phyloP scores from a whole-genome alignment of 306 rosid genomes.

The Cicer cuneatum region DNA sequence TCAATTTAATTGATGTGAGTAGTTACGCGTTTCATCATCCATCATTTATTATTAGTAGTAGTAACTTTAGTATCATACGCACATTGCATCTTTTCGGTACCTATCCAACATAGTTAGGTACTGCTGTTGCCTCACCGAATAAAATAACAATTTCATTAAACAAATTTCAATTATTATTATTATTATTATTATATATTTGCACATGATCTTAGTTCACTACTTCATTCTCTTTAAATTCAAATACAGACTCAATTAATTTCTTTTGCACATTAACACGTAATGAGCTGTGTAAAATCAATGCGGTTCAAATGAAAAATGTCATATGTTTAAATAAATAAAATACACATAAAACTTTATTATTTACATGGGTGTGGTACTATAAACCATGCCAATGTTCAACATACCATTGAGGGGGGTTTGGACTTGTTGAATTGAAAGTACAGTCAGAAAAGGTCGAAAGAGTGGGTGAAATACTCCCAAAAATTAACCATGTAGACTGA shows the following conservation, averaged over 20 bases:
- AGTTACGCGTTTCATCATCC: constrained; percentile 47
- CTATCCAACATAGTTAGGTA: constrained; percentile 46
- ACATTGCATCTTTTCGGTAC: constrained; percentile 47
- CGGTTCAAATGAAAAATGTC: background rate
- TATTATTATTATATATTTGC: background rate
- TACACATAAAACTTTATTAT: constrained; percentile 4
- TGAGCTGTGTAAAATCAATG: background rate
- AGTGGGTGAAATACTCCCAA: constrained; percentile 41
- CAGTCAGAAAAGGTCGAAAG: constrained; percentile 36
- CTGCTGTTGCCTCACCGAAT: constrained; percentile 47
- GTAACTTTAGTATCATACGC: constrained; percentile 39
- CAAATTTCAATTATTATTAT: constrained; percentile 16
- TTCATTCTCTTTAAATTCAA: constrained; percentile 45
- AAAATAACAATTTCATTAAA: constrained; percentile 11
- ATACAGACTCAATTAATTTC: background rate
- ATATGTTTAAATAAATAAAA: constrained; percentile 3
- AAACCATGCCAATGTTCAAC: constrained; percentile 48
- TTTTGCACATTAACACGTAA: constrained; percentile 26
- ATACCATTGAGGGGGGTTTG: constrained; percentile 38
- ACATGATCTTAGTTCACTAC: constrained; percentile 43
- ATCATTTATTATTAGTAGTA: constrained; percentile 39
- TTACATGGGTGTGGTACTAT: constrained; percentile 32
- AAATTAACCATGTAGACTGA: constrained; percentile 41
- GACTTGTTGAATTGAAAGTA: constrained; percentile 29
- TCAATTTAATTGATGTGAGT: constrained; percentile 38